Percentiles rank a stretch among this genome's conserved stretches.
Conservation (phyloP, 2,329 filamentous ascomycete genomes). For the Tolypocladium tundrense region DNA sequence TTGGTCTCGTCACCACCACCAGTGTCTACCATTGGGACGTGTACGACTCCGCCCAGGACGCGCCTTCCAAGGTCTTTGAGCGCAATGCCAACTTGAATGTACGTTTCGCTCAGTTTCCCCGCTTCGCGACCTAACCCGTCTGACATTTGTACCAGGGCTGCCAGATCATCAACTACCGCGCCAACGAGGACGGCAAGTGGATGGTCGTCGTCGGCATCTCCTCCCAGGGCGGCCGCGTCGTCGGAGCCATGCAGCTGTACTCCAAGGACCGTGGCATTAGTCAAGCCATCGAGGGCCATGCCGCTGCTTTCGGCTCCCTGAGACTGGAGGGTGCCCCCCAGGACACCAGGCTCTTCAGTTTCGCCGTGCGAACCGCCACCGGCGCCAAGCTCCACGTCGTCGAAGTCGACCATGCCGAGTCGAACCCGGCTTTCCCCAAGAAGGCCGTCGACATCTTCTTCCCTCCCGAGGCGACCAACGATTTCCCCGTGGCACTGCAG, state of each 20-base stretch:
- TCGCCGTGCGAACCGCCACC: slow-evolving; percentile 80
- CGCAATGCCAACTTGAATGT: slow-evolving; percentile 83
- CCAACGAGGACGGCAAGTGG: slow-evolving; percentile 94
- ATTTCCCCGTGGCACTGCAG: slow-evolving; percentile 97
- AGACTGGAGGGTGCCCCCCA: slow-evolving; percentile 79
- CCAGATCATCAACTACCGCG: slow-evolving; percentile 99
- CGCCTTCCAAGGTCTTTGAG: slow-evolving; percentile 86
- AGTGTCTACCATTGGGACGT: slow-evolving; percentile 98
- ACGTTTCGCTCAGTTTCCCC: slow-evolving; percentile 25
- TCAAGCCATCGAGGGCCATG: slow-evolving; percentile 95
- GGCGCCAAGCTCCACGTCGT: slow-evolving; percentile 96
- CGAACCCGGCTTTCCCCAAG: slow-evolving; percentile 85
- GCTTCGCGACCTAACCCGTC: slow-evolving; percentile 1
- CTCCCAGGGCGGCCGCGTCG: slow-evolving; percentile 83
- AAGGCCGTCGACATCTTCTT: slow-evolving; percentile 98
- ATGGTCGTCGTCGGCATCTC: slow-evolving; percentile 96
- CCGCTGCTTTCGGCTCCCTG: slow-evolving; percentile 85
- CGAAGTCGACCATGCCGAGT: slow-evolving; percentile 86
- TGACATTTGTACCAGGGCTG: slow-evolving; percentile 52
- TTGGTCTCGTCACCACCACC: slow-evolving; percentile 84
- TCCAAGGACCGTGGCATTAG: slow-evolving; percentile 94
- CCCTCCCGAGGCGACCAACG: slow-evolving; percentile 86
- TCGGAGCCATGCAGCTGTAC: slow-evolving; percentile 94
- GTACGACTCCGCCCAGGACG: slow-evolving; percentile 69
- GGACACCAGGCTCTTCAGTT: slow-evolving; percentile 93